These are phyloP conservation scores for Sporothrix sp. DNA, from an alignment of 2,329 filamentous ascomycete genomes.

Conservation along the genomic window DNA sequence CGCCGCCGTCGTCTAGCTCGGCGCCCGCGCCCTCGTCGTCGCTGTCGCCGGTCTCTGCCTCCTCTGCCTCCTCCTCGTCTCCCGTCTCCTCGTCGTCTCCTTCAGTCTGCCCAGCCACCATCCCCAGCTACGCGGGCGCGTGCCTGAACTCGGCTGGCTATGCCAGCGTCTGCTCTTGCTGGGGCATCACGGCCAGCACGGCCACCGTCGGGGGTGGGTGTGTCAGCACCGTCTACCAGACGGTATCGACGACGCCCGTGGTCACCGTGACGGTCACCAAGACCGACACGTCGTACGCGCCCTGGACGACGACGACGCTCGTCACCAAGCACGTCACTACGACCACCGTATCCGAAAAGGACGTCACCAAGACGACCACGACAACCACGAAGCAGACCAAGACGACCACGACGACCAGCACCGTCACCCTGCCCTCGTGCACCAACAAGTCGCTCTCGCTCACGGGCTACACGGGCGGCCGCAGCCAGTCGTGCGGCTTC, in stretches of 20 bases:
- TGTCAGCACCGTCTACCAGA: not conserved
- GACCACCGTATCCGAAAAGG: not conserved
- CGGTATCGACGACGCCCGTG: too few species aligned
- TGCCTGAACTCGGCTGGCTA: constrained; percentile 19
- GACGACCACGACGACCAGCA: not conserved
- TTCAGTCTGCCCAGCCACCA: not conserved
- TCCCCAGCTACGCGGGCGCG: constrained; percentile 19
- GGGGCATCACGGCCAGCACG: constrained; percentile 18
- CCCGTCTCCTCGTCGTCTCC: not conserved
- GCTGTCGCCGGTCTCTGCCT: not conserved
- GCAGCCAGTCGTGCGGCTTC: constrained; percentile 1
- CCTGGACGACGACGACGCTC: not conserved
- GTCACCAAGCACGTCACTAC: not conserved
- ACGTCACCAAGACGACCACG: not conserved
- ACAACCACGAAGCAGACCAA: not conserved
- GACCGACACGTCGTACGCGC: not conserved
- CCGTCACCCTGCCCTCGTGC: not conserved
- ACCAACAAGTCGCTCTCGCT: not conserved
- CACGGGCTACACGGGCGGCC: not conserved
- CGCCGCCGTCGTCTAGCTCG: not conserved
- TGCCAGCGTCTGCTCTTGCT: constrained; percentile 24
- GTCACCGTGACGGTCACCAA: constrained; percentile 2
- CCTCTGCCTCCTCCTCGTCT: not conserved
- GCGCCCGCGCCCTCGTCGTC: not conserved
- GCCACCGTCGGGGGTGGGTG: not conserved